Conservation (phyloP, 305 asterid species). For the Fraxinus paxiana region DNA sequence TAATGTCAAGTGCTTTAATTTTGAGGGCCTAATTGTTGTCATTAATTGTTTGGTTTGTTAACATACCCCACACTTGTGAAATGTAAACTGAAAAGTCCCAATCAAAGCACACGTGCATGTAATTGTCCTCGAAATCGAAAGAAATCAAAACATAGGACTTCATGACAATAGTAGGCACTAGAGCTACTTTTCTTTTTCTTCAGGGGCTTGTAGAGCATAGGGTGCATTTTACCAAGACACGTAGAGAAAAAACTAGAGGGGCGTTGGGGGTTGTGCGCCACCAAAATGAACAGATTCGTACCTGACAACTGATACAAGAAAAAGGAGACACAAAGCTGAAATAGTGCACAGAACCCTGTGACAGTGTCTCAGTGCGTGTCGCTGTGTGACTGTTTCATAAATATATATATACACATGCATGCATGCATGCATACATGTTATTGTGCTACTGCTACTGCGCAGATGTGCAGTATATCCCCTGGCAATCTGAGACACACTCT, state of each 20-base stretch:
- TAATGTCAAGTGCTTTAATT: neutral
- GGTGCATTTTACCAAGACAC: neutral
- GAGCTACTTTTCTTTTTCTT: neutral
- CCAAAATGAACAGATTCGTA: slow-evolving; percentile 35
- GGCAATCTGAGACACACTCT: slow-evolving; percentile 22
- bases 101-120: slow-evolving; percentile 8
- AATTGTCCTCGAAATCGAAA: neutral
- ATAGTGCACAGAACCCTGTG: slow-evolving; percentile 28
- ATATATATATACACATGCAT: neutral
- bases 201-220: neutral
- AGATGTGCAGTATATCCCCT: slow-evolving; percentile 23
- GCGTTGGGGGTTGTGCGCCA: slow-evolving; percentile 14
- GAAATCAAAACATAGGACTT: neutral
- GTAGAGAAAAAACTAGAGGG: slow-evolving; percentile 18
- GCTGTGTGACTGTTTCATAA: neutral
- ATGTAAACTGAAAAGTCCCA: neutral
- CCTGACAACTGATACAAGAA: slow-evolving; percentile 39
- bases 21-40: neutral
- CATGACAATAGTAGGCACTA: neutral
- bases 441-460: slow-evolving; percentile 27
- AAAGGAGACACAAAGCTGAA: slow-evolving; percentile 23
- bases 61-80: neutral
- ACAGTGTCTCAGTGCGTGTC: slow-evolving; percentile 15
- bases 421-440: neutral
- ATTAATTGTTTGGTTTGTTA: neutral